Conservation (phyloP, 805 yeast species). For the Hanseniaspora meyeri region DNA sequence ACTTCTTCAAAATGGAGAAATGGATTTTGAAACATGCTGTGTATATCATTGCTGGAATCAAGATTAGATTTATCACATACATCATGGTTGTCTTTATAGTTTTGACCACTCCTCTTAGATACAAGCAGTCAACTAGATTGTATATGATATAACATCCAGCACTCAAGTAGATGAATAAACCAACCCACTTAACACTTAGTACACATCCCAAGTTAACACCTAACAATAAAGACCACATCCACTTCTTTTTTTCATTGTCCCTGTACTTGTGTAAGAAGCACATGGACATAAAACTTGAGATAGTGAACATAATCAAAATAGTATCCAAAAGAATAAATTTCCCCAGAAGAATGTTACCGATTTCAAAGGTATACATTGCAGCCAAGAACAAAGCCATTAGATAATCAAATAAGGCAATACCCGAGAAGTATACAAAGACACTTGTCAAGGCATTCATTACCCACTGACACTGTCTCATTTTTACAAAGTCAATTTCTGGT, state of each 20-base stretch:
- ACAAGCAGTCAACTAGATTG: conserved; percentile 38
- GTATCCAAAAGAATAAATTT: conserved; percentile 87
- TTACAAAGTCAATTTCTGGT: conserved; percentile 59
- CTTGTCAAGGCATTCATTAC: conserved; percentile 70
- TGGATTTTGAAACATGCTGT: conserved; percentile 67
- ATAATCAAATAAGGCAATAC: conserved; percentile 58
- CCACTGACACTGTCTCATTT: conserved; percentile 84
- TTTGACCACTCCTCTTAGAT: conserved; percentile 62
- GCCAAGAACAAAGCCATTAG: conserved; percentile 32
- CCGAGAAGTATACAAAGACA: conserved; percentile 77
- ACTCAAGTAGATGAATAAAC: conserved; percentile 50
- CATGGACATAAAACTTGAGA: conserved; percentile 36
- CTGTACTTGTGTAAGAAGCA: conserved; percentile 48
- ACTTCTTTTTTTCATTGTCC: conserved; percentile 62
- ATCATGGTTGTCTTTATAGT: conserved; percentile 21
- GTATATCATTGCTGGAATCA: conserved; percentile 61
- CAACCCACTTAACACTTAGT: conserved; percentile 79
- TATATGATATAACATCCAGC: conserved; percentile 48
- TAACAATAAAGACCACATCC: conserved; percentile 44
- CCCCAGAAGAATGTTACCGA: conserved; percentile 71
- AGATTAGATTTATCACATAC: conserved; percentile 39
- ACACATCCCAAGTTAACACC: conserved; percentile 72
- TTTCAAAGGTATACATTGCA: conserved; percentile 69
- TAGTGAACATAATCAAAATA: conserved; percentile 74
- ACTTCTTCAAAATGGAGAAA: conserved; percentile 56